Conservation (phyloP, 148 eudicot genomes). For the Rhododendron kiyosumense region DNA sequence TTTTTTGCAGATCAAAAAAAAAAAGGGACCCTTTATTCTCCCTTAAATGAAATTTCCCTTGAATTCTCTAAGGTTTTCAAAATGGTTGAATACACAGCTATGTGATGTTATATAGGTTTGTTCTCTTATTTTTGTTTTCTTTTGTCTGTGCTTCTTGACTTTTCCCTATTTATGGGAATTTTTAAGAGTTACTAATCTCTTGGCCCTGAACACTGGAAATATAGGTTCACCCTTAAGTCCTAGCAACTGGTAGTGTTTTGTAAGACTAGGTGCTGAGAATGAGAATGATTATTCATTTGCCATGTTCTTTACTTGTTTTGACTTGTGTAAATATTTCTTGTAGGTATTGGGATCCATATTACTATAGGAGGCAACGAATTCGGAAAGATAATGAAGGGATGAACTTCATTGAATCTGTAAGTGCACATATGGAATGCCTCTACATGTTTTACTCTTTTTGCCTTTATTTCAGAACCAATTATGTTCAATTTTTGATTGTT, state of each 20-base stretch:
- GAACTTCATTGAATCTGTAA: constrained; percentile 90
- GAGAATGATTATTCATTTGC: background rate
- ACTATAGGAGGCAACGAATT: constrained; percentile 57
- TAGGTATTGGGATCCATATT: constrained; percentile 98
- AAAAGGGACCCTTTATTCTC: no score
- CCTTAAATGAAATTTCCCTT: background rate
- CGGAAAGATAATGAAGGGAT: constrained; percentile 49
- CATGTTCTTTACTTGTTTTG: constrained; percentile 3
- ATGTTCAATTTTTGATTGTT: constrained; percentile 12
- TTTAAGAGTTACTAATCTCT: background rate
- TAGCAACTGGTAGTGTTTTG: background rate
- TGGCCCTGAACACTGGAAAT: background rate
- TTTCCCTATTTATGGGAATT: background rate
- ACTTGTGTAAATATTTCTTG: constrained; percentile 6
- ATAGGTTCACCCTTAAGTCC: background rate
- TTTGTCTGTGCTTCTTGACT: background rate
- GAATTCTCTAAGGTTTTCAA: background rate
- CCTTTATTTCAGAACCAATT: constrained; percentile 6
- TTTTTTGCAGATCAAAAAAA: no score
- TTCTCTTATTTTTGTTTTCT: background rate
- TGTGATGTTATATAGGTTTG: background rate
- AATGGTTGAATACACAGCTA: background rate
- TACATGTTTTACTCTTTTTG: constrained; percentile 2
- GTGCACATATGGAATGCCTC: constrained; percentile 10
- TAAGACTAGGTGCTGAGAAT: background rate